Evolutionary conservation across 2,329 filamentous ascomycete species (phyloP).

Genomic region (Scedosporium boydii): DNA sequence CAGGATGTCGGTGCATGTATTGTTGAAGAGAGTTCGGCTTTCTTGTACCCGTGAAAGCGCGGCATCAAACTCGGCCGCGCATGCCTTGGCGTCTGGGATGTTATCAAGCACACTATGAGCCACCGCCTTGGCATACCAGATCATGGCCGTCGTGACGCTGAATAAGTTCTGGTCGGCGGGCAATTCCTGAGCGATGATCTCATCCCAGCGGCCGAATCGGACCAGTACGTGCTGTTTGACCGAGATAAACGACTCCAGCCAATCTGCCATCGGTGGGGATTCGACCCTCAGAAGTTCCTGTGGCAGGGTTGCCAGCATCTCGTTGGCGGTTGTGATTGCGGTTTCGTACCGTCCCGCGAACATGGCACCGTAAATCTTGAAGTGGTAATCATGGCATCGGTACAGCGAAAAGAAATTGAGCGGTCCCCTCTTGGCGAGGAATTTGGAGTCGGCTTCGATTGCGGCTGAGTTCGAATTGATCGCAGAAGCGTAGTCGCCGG

Average conservation of each 20-base stretch:
- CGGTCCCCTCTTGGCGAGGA: slow-evolving; percentile 46
- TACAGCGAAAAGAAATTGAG: slow-evolving; percentile 72
- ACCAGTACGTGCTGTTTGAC: slow-evolving; percentile 62
- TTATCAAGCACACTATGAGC: slow-evolving; percentile 51
- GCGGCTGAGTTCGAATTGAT: slow-evolving; percentile 59
- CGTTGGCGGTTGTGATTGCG: slow-evolving; percentile 49
- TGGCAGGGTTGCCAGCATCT: slow-evolving; percentile 53
- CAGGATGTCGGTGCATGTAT: slow-evolving; percentile 45
- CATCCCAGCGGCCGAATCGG: slow-evolving; percentile 64
- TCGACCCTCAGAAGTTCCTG: slow-evolving; percentile 53
- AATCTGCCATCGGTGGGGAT: slow-evolving; percentile 69
- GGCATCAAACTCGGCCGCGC: slow-evolving; percentile 40
- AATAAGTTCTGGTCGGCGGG: slow-evolving; percentile 53
- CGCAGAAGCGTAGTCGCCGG: slow-evolving; percentile 60
- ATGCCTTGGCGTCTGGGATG: slow-evolving; percentile 41
- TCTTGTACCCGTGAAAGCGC: slow-evolving; percentile 42
- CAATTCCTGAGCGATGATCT: slow-evolving; percentile 46
- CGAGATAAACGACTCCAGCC: slow-evolving; percentile 61
- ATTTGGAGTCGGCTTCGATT: slow-evolving; percentile 59
- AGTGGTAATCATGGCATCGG: slow-evolving; percentile 65
- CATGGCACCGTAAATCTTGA: slow-evolving; percentile 69
- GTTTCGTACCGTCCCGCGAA: slow-evolving; percentile 57
- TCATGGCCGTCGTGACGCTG: slow-evolving; percentile 59
- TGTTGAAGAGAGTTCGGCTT: slow-evolving; percentile 42
- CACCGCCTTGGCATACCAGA: slow-evolving; percentile 58